A percentile compares a stretch with the other conserved stretches of the same genome.
phyloP scores from a whole-genome alignment of 2,329 filamentous ascomycete genomes.

The Talaromyces sp. region DNA sequence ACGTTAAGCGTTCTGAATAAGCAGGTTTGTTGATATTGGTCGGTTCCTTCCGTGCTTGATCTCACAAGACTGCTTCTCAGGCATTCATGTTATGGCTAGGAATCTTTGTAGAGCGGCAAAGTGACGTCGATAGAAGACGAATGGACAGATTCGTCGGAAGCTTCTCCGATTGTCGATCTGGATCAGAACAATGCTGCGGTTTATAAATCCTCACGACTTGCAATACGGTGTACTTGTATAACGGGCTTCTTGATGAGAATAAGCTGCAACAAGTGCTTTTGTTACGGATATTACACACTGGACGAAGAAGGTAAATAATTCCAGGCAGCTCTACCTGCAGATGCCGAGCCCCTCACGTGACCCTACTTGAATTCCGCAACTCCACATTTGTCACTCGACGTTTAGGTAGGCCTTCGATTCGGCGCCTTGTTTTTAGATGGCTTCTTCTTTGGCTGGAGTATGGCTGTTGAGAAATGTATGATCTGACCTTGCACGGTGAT shows the following conservation, averaged over 20 bases:
- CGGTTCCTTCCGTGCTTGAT: background rate
- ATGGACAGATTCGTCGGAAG: background rate
- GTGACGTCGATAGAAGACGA: conserved; percentile 5
- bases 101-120: background rate
- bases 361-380: background rate
- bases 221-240: background rate
- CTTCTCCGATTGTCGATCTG: background rate
- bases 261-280: background rate
- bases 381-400: background rate
- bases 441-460: background rate
- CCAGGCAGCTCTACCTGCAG: conserved; percentile 5
- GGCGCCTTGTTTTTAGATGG: background rate
- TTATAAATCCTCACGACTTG: background rate
- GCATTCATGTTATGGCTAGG: background rate
- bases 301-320: background rate
- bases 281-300: background rate
- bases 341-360: conserved; percentile 5
- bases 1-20: background rate
- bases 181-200: background rate
- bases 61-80: background rate
- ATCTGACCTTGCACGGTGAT: background rate
- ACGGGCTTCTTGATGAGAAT: background rate
- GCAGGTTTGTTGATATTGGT: background rate
- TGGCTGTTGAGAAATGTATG: background rate
- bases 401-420: background rate